Percentiles rank a stretch among this genome's conserved stretches.
Conservation (phyloP, 1,284 basidiomycete genomes). For the Ceratobasidium sp. region DNA sequence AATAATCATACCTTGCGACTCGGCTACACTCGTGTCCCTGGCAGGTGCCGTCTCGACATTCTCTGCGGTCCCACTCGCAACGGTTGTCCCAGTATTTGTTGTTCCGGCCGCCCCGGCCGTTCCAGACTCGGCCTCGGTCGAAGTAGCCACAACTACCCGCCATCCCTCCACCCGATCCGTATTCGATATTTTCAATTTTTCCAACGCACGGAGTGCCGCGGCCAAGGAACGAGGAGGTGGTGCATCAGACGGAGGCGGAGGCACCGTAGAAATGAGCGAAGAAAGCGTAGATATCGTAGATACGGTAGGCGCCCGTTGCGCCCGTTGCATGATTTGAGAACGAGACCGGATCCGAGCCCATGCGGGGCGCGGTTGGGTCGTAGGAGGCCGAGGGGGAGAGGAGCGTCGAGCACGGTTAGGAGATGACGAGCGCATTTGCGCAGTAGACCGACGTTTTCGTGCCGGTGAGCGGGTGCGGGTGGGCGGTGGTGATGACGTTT, state of each 20-base stretch:
- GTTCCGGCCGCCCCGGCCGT: background rate
- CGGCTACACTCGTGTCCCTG: background rate
- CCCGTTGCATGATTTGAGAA: constrained; percentile 3
- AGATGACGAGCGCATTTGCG: background rate
- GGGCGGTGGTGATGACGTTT: background rate
- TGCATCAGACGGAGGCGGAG: constrained; percentile 6
- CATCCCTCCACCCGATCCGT: constrained; percentile 39
- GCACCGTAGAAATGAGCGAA: constrained; percentile 1
- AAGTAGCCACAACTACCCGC: constrained; percentile 23
- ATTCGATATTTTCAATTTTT: constrained; percentile 29
- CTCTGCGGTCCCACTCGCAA: background rate
- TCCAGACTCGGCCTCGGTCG: constrained; percentile 5
- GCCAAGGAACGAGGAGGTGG: background rate
- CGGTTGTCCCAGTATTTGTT: background rate
- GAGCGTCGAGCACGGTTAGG: background rate
- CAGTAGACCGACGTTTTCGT: background rate
- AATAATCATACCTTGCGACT: constrained; percentile 10
- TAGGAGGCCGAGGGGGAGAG: background rate
- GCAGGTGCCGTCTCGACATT: background rate
- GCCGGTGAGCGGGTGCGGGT: background rate
- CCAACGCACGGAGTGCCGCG: constrained; percentile 12
- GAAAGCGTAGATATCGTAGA: constrained; percentile 30
- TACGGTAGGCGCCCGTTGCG: constrained; percentile 1
- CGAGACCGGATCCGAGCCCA: constrained; percentile 1
- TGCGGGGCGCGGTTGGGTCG: background rate